A percentile compares a stretch with the other conserved stretches of the same genome.
These are phyloP conservation scores for Penicillium soppii DNA, from an alignment of 495 filamentous ascomycete species.

Conservation along the genomic window DNA sequence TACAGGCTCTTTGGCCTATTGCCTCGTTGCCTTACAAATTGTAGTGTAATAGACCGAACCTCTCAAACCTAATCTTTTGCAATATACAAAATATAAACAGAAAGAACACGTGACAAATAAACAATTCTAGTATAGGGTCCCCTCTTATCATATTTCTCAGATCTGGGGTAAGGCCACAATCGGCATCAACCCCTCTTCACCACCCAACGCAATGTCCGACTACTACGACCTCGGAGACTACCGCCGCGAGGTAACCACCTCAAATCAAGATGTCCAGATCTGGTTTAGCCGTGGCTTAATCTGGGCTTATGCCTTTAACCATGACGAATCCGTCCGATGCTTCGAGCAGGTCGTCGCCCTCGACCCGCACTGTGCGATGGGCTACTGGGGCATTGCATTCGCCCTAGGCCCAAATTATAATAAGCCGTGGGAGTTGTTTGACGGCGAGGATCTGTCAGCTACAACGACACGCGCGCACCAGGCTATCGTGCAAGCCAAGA, in stretches of 20 bases:
- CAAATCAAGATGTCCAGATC: slow-evolving; percentile 42
- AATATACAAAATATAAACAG: neutral
- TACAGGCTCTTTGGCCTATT: too few species aligned
- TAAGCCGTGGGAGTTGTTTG: slow-evolving; percentile 69
- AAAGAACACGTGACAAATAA: neutral
- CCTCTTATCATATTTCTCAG: neutral
- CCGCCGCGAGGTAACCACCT: slow-evolving; percentile 45
- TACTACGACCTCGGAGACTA: slow-evolving; percentile 62
- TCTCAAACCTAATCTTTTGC: too few species aligned
- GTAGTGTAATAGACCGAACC: too few species aligned
- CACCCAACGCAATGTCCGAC: slow-evolving; percentile 3
- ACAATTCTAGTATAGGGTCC: neutral
- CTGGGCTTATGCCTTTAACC: slow-evolving; percentile 67
- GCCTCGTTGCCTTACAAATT: too few species aligned
- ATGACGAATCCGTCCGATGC: slow-evolving; percentile 58
- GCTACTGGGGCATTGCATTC: slow-evolving; percentile 68
- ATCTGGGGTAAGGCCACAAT: neutral
- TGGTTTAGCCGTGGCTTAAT: slow-evolving; percentile 65
- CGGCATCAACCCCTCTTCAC: neutral
- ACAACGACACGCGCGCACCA: slow-evolving; percentile 45
- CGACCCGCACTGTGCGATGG: slow-evolving; percentile 58
- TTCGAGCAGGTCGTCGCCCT: slow-evolving; percentile 55
- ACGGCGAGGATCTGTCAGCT: slow-evolving; percentile 50
- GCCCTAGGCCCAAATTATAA: slow-evolving; percentile 71
- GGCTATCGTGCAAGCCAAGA: slow-evolving; percentile 43